Evolutionary conservation across 2,329 filamentous ascomycete species (phyloP), one percentile per base, ranked within the genome.

Genomic region (Coccinonectria pachysandricola): DNA sequence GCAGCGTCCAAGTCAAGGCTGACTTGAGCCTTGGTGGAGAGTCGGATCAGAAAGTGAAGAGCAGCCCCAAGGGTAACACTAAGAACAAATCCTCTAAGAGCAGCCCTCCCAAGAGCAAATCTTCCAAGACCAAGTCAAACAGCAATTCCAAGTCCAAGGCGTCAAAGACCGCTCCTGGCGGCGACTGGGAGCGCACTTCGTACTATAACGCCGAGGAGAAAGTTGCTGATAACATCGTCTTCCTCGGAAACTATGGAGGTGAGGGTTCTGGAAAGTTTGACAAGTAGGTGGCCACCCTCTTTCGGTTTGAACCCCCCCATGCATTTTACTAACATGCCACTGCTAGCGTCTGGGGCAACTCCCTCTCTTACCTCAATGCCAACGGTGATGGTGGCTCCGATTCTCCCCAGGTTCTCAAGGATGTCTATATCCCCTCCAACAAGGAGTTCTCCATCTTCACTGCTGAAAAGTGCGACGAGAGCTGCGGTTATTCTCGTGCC

Each of bases 191-290:
- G 24, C 62, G 64, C 12, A 42, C 54, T 16, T 54, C 54, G 9
- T 65, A 65, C 49, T 68, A 66, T 45, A 54, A 54, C 35, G 57
- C 63, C 12, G 48, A 53, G 16, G 33, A 48, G 20, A 52, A 56
- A 27, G 35, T 41, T 8, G 50, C 53, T 5, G 53, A 65, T 12
- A 64, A 64, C 20, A 41, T 68, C 15, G 53, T 61, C 29, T 68
- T 68, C 45, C 50, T 68, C 19, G 64, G 53, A 17, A 65, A 67
- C 48, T 56, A 62, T 19, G 64, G 64, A 21, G 59, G 57, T 19
- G 42, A 54, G 11, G 53, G 55, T 1, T 62, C 61, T 17, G 54
- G 64, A 21, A 50, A 53, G 17, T 65, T 48, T 29, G 59, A 64
- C 29, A 54, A 40, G 61, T 64, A 36, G 52, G 60, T 53, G 12